Evolutionary conservation across 306 rosid genomes (phyloP), one percentile per base, ranked within the genome.

Genomic region (Corylus americana): DNA sequence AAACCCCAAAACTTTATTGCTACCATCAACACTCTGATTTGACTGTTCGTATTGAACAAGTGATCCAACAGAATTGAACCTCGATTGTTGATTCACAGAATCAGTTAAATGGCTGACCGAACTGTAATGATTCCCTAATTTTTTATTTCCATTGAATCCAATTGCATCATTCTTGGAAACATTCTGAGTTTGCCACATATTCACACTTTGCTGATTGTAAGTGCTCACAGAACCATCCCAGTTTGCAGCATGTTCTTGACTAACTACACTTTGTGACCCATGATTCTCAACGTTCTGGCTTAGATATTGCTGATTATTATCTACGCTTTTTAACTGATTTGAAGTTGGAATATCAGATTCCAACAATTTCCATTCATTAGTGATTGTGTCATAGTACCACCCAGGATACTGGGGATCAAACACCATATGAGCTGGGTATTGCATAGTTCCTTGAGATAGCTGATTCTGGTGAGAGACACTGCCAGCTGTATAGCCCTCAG

Each of bases 391-490:
- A 62, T 87, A 94, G 78, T 92, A 94, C 94, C 92, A 90, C 71
- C 86, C 98, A 39, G 96, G 94, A 83, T 88, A 90, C 25, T 88
- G 92, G 54, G 93, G 97, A 92, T 94, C 89, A 42, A 94, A 94
- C 63, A 78, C 67, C 91, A 94, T 90, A 83, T 90, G 94, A 75
- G 83, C 94, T 2, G 94, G 97, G 86, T 88, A 90, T 70, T 91
- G 92, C 81, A 78, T 87, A 79, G 75, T 87, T 61, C 64, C 90
- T 50, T 86, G 96, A 17, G 97, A 84, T 54, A 77, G 80, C 85
- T 89, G 97, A 80, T 20, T 79, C 87, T 87, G 86, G 73, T 75
- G 77, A 68, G 90, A 81, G 22, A 86, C 88, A 78, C 80, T 79
- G 42, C 79, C 86, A 22, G 89, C 80, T 54, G 83, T 77, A 75